Evolutionary conservation across 106 monocot genomes (phyloP).

Genomic region (Agapanthus africanus): DNA sequence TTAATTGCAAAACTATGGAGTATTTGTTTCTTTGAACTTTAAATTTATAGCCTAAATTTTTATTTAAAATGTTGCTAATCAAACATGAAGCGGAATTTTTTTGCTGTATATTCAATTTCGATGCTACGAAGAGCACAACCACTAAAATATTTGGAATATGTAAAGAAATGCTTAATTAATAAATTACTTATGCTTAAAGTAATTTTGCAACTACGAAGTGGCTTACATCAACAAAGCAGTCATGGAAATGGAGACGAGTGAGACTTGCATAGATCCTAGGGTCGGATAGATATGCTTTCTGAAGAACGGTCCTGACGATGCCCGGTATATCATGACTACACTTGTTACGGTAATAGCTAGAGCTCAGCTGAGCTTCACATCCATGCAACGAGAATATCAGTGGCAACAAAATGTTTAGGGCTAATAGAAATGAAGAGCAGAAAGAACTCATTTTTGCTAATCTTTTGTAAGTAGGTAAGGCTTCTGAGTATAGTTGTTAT

Average conservation of each 20-base stretch:
- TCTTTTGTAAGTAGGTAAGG: too few relatives aligned
- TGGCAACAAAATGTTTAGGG: background rate
- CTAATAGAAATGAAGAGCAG: background rate
- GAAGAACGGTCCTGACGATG: constrained; percentile 25
- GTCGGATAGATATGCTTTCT: constrained; percentile 14
- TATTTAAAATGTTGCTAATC: too few relatives aligned
- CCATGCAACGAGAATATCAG: constrained; percentile 4
- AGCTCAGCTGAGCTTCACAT: background rate
- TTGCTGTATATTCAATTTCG: too few relatives aligned
- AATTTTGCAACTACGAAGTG: background rate
- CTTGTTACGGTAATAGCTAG: constrained; percentile 40
- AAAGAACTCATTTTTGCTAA: background rate
- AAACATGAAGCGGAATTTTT: too few relatives aligned
- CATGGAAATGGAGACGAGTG: constrained; percentile 40
- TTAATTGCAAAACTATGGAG: too few relatives aligned
- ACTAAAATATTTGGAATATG: too few relatives aligned
- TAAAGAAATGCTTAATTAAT: background rate
- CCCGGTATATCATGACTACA: constrained; percentile 28
- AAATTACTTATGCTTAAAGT: background rate
- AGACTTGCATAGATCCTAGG: constrained; percentile 22
- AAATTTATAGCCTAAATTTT: too few relatives aligned
- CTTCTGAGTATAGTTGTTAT: too few relatives aligned
- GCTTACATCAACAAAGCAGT: constrained; percentile 33
- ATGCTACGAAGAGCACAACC: too few relatives aligned
- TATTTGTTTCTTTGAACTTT: too few relatives aligned